Evolutionary conservation across 139 green algal species (phyloP).

Genomic region (Chlorella sp.): DNA sequence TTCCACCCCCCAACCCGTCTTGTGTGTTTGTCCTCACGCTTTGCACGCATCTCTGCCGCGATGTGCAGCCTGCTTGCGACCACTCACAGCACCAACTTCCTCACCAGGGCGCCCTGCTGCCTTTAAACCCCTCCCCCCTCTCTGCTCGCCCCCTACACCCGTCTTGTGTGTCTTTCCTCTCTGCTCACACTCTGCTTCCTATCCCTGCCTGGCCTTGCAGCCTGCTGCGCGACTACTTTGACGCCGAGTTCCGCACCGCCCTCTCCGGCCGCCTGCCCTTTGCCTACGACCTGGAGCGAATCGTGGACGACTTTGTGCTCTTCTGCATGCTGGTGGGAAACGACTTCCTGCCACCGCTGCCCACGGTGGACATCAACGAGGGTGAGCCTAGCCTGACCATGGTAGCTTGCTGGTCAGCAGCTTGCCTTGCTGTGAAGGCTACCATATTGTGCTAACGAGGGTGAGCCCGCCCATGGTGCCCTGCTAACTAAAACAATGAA

Average conservation of each 20-base stretch:
- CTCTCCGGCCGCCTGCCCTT: conserved; percentile 41
- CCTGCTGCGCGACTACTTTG: conserved; percentile 91
- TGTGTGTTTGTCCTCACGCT: no score
- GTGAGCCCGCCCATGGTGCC: not conserved
- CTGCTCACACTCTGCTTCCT: not conserved
- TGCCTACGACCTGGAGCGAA: conserved; percentile 78
- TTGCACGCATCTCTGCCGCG: no score
- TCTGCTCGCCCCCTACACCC: no score
- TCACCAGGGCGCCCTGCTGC: not conserved
- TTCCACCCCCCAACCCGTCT: not conserved
- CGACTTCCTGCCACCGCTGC: conserved; percentile 93
- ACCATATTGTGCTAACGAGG: no score
- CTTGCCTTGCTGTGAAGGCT: not conserved
- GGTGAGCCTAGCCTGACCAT: conserved; percentile 50
- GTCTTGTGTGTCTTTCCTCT: no score
- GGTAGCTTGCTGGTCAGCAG: no score
- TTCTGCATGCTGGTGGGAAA: conserved; percentile 97
- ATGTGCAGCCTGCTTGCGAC: not conserved
- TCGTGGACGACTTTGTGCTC: conserved; percentile 96
- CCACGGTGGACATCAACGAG: conserved; percentile 93
- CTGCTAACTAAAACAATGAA: not conserved
- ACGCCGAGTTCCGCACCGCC: conserved; percentile 75
- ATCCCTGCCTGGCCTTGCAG: conserved; percentile 41
- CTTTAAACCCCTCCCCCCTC: no score
- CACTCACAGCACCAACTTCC: not conserved